phyloP scores from a whole-genome alignment of 495 filamentous ascomycete genomes.

The Umbilicaria muhlenbergii region DNA sequence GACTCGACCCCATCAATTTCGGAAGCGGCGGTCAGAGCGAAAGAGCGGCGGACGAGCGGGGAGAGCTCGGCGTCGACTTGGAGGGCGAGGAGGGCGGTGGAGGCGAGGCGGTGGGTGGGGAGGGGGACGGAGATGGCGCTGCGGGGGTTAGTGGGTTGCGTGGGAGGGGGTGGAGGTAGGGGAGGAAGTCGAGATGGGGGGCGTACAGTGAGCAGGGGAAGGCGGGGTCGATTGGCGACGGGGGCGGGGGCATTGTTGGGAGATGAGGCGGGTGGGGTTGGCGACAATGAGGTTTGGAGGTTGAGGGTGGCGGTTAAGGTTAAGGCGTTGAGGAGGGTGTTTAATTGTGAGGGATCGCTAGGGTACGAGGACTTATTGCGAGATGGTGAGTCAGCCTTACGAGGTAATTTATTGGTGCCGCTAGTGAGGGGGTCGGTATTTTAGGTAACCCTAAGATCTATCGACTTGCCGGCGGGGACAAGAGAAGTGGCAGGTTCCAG shows the following conservation, averaged over 20 bases:
- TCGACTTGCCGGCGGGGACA: too few relatives aligned
- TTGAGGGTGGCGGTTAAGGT: too few relatives aligned
- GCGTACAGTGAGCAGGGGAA: constrained; percentile 63
- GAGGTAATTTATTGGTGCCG: too few relatives aligned
- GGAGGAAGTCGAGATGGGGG: not conserved
- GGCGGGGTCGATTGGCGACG: constrained; percentile 25
- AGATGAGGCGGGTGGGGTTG: not conserved
- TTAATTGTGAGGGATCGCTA: too few relatives aligned
- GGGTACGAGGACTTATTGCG: too few relatives aligned
- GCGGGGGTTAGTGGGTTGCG: constrained; percentile 7
- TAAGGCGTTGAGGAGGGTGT: too few relatives aligned
- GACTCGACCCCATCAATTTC: too few relatives aligned
- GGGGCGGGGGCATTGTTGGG: constrained; percentile 15
- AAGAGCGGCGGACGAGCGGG: constrained; percentile 54
- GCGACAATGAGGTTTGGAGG: too few relatives aligned
- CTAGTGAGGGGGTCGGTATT: too few relatives aligned
- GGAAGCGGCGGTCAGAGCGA: constrained; percentile 31
- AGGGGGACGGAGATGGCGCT: constrained; percentile 75
- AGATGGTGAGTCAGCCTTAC: too few relatives aligned
- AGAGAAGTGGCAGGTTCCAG: too few relatives aligned
- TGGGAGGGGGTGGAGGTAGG: not conserved
- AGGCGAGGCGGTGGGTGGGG: constrained; percentile 65
- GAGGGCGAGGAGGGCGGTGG: constrained; percentile 57
- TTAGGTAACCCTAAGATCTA: too few relatives aligned
- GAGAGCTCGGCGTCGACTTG: constrained; percentile 84